These are phyloP conservation scores for Penicillium sp. DNA, from an alignment of 2,329 filamentous ascomycete genomes.

Conservation along the genomic window DNA sequence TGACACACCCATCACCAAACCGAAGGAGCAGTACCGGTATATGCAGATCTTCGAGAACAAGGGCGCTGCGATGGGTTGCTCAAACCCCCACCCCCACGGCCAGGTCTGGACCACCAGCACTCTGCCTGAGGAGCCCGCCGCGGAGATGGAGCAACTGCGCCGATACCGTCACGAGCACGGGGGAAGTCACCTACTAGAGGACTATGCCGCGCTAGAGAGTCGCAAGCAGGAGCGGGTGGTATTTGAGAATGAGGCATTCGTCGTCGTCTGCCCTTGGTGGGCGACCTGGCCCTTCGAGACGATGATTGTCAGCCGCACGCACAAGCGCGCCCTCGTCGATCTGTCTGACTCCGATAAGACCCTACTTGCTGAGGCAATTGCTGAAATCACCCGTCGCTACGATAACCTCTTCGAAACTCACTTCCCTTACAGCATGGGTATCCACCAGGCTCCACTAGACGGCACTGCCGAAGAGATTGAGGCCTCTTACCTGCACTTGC, in stretches of 20 bases:
- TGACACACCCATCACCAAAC: slow-evolving; percentile 52
- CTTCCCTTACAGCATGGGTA: slow-evolving; percentile 95
- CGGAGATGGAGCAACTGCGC: slow-evolving; percentile 76
- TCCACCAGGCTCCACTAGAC: slow-evolving; percentile 90
- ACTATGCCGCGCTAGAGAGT: slow-evolving; percentile 84
- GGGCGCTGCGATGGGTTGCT: slow-evolving; percentile 96
- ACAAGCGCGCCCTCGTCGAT: slow-evolving; percentile 84
- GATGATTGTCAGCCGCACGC: slow-evolving; percentile 81
- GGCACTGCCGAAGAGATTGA: slow-evolving; percentile 83
- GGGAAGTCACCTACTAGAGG: slow-evolving; percentile 76
- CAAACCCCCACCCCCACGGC: slow-evolving; percentile 95
- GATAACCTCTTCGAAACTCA: slow-evolving; percentile 97
- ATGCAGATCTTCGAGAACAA: slow-evolving; percentile 99
- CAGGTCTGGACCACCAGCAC: slow-evolving; percentile 95
- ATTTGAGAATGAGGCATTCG: slow-evolving; percentile 82
- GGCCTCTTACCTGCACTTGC: slow-evolving; percentile 89
- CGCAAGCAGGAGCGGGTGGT: slow-evolving; percentile 84
- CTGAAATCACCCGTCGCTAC: slow-evolving; percentile 87
- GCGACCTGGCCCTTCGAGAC: slow-evolving; percentile 97
- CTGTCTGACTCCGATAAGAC: slow-evolving; percentile 71
- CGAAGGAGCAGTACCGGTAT: slow-evolving; percentile 81
- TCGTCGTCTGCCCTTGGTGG: slow-evolving; percentile 96
- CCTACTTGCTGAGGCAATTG: slow-evolving; percentile 79
- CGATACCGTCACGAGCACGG: slow-evolving; percentile 76
- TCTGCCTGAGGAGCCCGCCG: slow-evolving; percentile 83